Evolutionary conservation across 129 eudicot species (phyloP).

Genomic region (Flaveria trinervia): DNA sequence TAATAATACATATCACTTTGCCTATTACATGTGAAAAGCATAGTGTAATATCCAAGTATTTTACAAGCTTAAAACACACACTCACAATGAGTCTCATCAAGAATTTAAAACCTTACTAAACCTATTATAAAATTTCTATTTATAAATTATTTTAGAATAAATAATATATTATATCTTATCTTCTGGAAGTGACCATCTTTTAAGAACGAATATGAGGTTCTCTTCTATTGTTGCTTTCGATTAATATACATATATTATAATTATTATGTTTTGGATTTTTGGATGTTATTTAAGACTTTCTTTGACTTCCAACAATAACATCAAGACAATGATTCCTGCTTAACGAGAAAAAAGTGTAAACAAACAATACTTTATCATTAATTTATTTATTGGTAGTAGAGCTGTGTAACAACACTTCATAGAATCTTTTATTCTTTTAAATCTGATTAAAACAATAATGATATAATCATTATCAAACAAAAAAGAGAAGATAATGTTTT

Average conservation of each 20-base stretch:
- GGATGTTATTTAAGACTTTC: background rate
- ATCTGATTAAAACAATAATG: background rate
- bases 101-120: no score
- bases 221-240: background rate
- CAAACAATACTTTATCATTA: background rate
- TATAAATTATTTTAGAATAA: no score
- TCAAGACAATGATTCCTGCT: slow-evolving; percentile 12
- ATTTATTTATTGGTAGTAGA: background rate
- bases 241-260: background rate
- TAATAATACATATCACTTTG: no score
- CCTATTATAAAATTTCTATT: no score
- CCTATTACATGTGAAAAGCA: no score
- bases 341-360: background rate
- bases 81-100: no score
- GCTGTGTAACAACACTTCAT: background rate
- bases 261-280: background rate
- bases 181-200: background rate
- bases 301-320: slow-evolving; percentile 14
- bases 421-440: background rate
- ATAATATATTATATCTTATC: background rate
- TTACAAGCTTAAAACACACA: no score
- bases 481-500: background rate
- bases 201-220: background rate
- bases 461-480: no score
- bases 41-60: no score